A percentile compares a stretch with the other conserved stretches of the same genome.
Evolutionary conservation across 371 early-diverging fungal genomes (phyloP).

Genomic region (Mucor irregularis): DNA sequence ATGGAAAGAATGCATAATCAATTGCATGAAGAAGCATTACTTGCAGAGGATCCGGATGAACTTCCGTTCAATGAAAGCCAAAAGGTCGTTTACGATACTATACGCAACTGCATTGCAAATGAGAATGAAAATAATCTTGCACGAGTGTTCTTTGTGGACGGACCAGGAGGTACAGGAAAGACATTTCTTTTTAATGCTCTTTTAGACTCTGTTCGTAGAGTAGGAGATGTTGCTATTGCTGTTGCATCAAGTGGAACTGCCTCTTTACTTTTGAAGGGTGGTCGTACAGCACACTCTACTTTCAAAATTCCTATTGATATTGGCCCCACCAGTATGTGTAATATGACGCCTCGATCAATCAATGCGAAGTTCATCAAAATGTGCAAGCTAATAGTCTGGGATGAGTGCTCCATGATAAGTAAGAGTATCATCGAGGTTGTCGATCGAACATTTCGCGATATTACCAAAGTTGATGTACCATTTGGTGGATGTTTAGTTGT

Average conservation of each 20-base stretch:
- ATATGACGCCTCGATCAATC: background rate
- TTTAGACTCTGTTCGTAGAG: no score
- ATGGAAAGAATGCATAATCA: no score
- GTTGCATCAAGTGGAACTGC: constrained; percentile 29
- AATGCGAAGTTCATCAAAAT: constrained; percentile 1
- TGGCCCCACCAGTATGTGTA: constrained; percentile 5
- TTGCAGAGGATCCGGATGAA: no score
- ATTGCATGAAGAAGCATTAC: no score
- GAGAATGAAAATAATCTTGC: no score
- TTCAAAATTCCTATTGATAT: constrained; percentile 20
- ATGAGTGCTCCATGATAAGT: constrained; percentile 23
- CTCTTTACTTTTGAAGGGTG: constrained; percentile 21
- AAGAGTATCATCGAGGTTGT: constrained; percentile 23
- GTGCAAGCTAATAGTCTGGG: constrained; percentile 20
- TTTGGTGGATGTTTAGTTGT: no score
- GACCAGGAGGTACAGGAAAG: background rate
- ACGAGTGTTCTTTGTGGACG: background rate
- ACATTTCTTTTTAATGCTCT: background rate
- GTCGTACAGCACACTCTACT: constrained; percentile 19
- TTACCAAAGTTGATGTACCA: constrained; percentile 10
- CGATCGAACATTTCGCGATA: constrained; percentile 20
- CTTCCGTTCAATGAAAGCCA: no score
- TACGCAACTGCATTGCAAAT: no score
- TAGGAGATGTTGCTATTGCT: no score
- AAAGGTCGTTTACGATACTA: no score